These are phyloP conservation scores for Nevesoporus exiguus DNA, from an alignment of 768 basidiomycete species.

Conservation along the genomic window DNA sequence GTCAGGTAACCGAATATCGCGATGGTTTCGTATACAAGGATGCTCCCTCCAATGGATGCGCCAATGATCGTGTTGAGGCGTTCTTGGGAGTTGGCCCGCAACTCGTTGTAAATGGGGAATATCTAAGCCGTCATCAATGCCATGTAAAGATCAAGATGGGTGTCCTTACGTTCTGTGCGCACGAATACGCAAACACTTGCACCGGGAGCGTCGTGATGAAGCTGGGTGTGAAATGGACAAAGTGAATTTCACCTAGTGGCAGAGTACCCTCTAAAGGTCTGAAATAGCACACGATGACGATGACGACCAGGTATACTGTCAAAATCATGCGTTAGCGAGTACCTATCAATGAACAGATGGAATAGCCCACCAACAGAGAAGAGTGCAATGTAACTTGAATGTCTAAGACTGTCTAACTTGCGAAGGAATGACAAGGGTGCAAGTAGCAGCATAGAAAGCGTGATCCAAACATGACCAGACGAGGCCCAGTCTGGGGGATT, in stretches of 20 bases:
- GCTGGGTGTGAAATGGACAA: conserved; percentile 70
- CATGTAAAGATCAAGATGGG: conserved; percentile 1
- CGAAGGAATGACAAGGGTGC: conserved; percentile 82
- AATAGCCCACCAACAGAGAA: conserved; percentile 75
- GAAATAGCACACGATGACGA: conserved; percentile 80
- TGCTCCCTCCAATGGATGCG: conserved; percentile 80
- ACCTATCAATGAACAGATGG: neutral
- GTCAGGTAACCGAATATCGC: conserved; percentile 89
- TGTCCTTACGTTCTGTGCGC: conserved; percentile 79
- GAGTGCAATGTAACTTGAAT: conserved; percentile 88
- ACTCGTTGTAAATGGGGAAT: conserved; percentile 93
- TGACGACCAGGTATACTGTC: conserved; percentile 72
- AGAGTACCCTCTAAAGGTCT: conserved; percentile 64
- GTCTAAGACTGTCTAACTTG: conserved; percentile 78
- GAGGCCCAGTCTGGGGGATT: conserved; percentile 75
- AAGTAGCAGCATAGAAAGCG: conserved; percentile 69
- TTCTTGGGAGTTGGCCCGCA: conserved; percentile 72
- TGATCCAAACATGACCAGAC: conserved; percentile 80
- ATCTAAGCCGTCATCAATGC: conserved; percentile 46
- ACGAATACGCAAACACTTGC: conserved; percentile 90
- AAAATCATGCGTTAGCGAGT: neutral
- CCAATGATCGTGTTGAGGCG: conserved; percentile 88
- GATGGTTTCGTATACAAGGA: conserved; percentile 83
- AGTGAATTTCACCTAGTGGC: conserved; percentile 60
- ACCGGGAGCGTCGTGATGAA: conserved; percentile 89